Conservation (phyloP, 495 filamentous ascomycete genomes). For the Penicillium turbatum region DNA sequence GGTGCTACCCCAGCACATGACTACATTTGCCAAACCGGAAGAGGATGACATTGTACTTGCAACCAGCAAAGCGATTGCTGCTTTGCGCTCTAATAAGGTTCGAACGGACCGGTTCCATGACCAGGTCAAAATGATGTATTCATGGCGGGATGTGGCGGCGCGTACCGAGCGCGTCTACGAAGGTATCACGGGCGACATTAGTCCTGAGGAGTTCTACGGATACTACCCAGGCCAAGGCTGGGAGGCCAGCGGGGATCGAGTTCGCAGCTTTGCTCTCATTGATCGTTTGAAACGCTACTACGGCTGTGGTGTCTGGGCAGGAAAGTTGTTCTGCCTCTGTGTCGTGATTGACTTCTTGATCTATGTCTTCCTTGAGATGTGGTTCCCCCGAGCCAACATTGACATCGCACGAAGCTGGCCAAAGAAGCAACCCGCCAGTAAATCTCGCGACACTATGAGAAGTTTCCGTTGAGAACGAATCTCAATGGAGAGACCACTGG, state of each 20-base stretch:
- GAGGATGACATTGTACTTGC: constrained; percentile 61
- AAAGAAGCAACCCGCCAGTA: constrained; percentile 50
- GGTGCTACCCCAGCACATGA: constrained; percentile 86
- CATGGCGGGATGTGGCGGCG: constrained; percentile 89
- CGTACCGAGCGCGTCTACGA: constrained; percentile 94
- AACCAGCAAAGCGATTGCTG: constrained; percentile 78
- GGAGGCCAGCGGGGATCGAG: constrained; percentile 68
- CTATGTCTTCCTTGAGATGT: constrained; percentile 80
- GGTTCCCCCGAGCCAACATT: constrained; percentile 76
- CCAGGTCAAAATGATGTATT: constrained; percentile 96
- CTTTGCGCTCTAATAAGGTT: constrained; percentile 83
- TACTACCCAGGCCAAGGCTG: constrained; percentile 59
- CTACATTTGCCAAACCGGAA: constrained; percentile 76
- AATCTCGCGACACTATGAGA: constrained; percentile 20
- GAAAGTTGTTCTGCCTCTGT: constrained; percentile 92
- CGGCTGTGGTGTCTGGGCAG: constrained; percentile 99
- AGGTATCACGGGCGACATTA: constrained; percentile 78
- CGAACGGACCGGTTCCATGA: constrained; percentile 93
- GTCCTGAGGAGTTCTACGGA: constrained; percentile 83
- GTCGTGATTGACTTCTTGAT: constrained; percentile 91
- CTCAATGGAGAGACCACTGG: background rate
- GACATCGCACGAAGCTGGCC: constrained; percentile 92
- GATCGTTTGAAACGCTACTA: constrained; percentile 94
- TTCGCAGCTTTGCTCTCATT: constrained; percentile 84
- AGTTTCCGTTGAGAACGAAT: background rate